phyloP scores from a whole-genome alignment of 306 rosid genomes.

The Begonia masoniana region DNA sequence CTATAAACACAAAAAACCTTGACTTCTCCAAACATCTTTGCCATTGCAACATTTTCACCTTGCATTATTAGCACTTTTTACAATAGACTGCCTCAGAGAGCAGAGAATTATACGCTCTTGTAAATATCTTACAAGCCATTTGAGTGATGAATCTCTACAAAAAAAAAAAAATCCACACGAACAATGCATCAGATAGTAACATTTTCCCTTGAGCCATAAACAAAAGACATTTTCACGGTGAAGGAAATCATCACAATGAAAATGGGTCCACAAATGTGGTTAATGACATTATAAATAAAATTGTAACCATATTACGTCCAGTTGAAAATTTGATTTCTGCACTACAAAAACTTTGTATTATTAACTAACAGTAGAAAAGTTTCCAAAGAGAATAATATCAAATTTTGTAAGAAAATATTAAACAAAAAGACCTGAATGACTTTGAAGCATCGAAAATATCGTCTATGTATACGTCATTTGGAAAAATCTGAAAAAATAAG shows the following conservation, averaged over 20 bases:
- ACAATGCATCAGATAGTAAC: conserved; percentile 1
- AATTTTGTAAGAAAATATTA: neutral
- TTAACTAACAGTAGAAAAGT: too few species aligned
- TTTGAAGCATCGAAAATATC: conserved; percentile 58
- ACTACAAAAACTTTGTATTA: too few species aligned
- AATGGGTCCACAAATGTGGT: too few species aligned
- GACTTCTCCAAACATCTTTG: neutral
- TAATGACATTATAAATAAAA: too few species aligned
- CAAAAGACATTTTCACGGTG: neutral
- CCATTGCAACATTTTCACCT: conserved; percentile 27
- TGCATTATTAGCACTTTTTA: conserved; percentile 51
- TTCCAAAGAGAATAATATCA: too few species aligned
- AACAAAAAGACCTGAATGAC: conserved; percentile 44
- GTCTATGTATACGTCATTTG: conserved; percentile 48
- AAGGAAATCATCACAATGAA: too few species aligned
- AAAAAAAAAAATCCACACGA: neutral
- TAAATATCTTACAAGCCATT: conserved; percentile 57
- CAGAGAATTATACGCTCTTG: conserved; percentile 58
- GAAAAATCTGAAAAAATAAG: conserved; percentile 40
- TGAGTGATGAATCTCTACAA: conserved; percentile 67
- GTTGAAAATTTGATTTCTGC: too few species aligned
- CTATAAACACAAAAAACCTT: neutral
- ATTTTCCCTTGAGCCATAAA: neutral
- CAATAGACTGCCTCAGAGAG: conserved; percentile 43
- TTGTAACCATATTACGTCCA: too few species aligned